A percentile compares a stretch with the other conserved stretches of the same genome.
These are phyloP conservation scores for Leishmania braziliensis DNA, from an alignment of 208 protist species.

Conservation along the genomic window DNA sequence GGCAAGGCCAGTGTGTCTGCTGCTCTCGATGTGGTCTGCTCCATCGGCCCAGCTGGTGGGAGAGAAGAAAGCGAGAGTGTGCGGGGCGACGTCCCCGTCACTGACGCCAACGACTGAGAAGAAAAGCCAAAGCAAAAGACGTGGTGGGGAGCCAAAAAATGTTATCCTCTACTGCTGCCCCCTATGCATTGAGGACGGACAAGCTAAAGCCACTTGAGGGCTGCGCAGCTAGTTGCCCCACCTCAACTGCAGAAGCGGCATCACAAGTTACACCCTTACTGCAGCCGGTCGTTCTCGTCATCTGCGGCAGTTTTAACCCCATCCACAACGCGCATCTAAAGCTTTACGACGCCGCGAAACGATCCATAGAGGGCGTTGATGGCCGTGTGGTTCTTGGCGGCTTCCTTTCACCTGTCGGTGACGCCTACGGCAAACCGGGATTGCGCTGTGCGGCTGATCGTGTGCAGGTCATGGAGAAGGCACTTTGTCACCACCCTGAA, in stretches of 20 bases:
- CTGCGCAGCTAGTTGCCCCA: not conserved
- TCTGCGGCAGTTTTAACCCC: conserved; percentile 88
- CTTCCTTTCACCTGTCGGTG: conserved; percentile 78
- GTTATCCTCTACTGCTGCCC: not conserved
- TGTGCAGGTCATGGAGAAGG: conserved; percentile 38
- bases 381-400: conserved; percentile 58
- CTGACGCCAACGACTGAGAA: not conserved
- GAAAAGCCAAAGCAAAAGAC: no score
- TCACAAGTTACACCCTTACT: not conserved
- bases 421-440: conserved; percentile 77
- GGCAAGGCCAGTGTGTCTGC: not conserved
- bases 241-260: not conserved
- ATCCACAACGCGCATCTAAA: conserved; percentile 76
- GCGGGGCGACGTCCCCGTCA: not conserved
- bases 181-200: conserved; percentile 11
- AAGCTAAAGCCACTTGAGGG: conserved; percentile 45
- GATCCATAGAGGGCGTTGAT: conserved; percentile 10
- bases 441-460: conserved; percentile 49
- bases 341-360: conserved; percentile 55
- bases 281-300: conserved; percentile 50
- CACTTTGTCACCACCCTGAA: conserved; percentile 41
- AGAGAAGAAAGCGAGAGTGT: not conserved
- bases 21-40: not conserved
- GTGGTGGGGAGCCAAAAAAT: not conserved
- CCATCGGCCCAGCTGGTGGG: not conserved